Evolutionary conservation across 2,329 filamentous ascomycete genomes (phyloP), one percentile per base, ranked within the genome.

Genomic region (Akanthomyces lecanii): DNA sequence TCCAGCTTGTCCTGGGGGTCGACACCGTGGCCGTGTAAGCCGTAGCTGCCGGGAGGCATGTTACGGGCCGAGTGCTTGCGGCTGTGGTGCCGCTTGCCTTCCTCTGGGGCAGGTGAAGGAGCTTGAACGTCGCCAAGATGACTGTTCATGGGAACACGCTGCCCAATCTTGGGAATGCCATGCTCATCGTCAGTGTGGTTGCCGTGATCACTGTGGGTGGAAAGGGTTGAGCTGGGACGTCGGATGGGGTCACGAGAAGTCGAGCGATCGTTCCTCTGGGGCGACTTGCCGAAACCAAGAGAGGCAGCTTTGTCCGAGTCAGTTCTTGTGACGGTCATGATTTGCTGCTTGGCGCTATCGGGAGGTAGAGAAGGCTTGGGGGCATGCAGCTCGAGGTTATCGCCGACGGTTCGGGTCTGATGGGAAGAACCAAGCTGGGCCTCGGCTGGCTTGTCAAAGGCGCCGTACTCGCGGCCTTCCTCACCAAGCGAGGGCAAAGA

Each of bases 41-140:
- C 93, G 71, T 98, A 98, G 78, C 92, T 97, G 63, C 92, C 94
- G 4, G 92, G 90, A 0, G 93, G 93, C 10, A 84, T 75, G 30
- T 85, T 83, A 44, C 86, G 80, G 42, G 89, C 89, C 74, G 91
- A 96, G 65, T 84, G 86, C 76, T 85, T 91, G 66, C 92, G 87
- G 60, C 82, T 79, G 71, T 93, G 90, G 65, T 86, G 76, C 67
- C 80, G 82, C 65, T 81, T 80, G 61, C 68, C 67, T 55, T 74
- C 75, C 4, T 76, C 73, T 5, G 76, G 69, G 51, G 75, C 74
- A 10, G 88, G 92, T 2, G 93, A 95, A 2, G 95, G 95, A 16
- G 95, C 95, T 78, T 99, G 95, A 11, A 98, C 95, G 73, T 98
- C 94, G 65, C 95, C 95, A 50, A 95, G 91, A 73, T 95, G 86